phyloP scores from a whole-genome alignment of 257 asterid species.

The Solanum pimpinellifolium region DNA sequence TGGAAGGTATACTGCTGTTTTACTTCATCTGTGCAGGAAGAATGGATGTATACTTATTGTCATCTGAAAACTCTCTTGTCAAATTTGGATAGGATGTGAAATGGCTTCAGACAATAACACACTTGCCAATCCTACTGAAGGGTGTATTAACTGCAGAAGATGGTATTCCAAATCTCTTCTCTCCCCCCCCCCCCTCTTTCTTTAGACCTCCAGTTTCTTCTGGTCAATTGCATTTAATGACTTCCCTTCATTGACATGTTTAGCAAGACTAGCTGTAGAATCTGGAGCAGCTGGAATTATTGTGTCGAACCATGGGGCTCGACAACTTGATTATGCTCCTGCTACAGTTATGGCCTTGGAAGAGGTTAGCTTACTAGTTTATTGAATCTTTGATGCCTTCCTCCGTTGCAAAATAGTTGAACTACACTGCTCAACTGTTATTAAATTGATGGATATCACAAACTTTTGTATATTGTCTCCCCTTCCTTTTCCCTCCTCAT shows the following conservation, averaged over 20 bases:
- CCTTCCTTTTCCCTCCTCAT: not conserved
- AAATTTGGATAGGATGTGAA: slow-evolving; percentile 46
- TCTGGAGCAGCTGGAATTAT: slow-evolving; percentile 70
- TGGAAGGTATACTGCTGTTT: slow-evolving; percentile 46
- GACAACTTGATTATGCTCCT: slow-evolving; percentile 75
- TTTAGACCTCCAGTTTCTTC: not conserved
- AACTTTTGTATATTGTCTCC: not conserved
- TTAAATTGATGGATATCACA: not conserved
- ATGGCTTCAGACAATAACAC: slow-evolving; percentile 76
- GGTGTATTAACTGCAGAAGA: slow-evolving; percentile 81
- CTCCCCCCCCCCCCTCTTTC: not conserved
- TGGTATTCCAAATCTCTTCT: slow-evolving; percentile 23
- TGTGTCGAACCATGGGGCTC: slow-evolving; percentile 84
- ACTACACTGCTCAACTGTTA: not conserved
- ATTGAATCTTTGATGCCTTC: not conserved
- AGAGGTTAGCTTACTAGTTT: slow-evolving; percentile 30
- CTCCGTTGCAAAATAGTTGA: not conserved
- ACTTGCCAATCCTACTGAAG: slow-evolving; percentile 64
- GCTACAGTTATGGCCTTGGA: slow-evolving; percentile 64
- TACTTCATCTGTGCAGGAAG: not conserved
- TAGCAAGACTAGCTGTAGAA: slow-evolving; percentile 51
- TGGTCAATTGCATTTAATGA: not conserved
- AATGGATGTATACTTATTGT: not conserved
- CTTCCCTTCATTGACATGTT: not conserved
- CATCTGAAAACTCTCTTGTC: not conserved